Conservation (phyloP, 768 basidiomycete genomes). For the Collybiopsis luxurians region DNA sequence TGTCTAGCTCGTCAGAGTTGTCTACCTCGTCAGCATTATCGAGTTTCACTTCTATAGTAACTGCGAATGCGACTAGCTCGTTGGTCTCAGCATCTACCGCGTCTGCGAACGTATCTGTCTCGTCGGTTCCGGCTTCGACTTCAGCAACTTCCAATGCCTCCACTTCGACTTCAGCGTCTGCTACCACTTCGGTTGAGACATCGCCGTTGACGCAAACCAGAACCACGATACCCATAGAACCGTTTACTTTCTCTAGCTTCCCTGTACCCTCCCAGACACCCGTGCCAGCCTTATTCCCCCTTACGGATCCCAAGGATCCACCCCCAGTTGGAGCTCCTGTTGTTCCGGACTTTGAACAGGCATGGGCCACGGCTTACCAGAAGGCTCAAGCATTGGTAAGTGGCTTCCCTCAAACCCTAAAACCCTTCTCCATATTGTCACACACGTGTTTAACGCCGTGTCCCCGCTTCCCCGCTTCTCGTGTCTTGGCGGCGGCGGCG, state of each 20-base stretch:
- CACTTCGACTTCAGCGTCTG: background rate
- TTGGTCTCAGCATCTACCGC: background rate
- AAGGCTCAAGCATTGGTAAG: conserved; percentile 43
- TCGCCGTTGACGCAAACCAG: background rate
- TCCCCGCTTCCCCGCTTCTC: background rate
- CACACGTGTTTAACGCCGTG: background rate
- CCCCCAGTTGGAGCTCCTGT: conserved; percentile 44
- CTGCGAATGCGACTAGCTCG: background rate
- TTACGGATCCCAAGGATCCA: conserved; percentile 52
- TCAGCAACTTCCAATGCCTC: background rate
- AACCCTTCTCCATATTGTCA: background rate
- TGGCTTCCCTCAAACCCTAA: background rate
- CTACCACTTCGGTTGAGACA: no score
- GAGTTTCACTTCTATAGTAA: background rate
- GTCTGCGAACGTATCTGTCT: background rate
- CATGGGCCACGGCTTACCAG: conserved; percentile 58
- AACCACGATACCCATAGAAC: conserved; percentile 34
- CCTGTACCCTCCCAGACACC: conserved; percentile 58
- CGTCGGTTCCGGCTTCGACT: background rate
- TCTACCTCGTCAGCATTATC: background rate
- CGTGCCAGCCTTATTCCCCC: conserved; percentile 50
- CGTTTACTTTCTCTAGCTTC: conserved; percentile 53
- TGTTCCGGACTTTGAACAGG: conserved; percentile 43
- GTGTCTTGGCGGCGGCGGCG: no score
- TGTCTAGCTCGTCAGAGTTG: background rate